Base-by-base conservation (phyloP, 345 rosid genomes). In the Carallia brachiata region DNA sequence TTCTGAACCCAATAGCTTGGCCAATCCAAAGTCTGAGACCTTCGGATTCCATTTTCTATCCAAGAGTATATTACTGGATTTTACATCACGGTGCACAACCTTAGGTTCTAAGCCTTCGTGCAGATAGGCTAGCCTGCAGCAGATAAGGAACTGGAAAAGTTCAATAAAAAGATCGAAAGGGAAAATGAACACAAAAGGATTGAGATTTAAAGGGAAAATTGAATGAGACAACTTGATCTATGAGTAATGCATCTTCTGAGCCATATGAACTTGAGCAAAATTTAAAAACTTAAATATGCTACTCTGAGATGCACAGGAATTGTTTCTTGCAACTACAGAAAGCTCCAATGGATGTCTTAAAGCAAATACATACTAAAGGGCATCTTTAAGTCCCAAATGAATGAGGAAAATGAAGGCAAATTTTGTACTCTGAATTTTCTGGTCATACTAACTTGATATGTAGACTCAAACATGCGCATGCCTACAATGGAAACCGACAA, bases 51-150 rank as follows among this genome's bases (percentile, higher is more conserved):
- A 90, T 62, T 87, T 89, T 66, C 52, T 88, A 62, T 89, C 97
- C 18, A 90, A 84, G 73, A 93, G 89, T 79, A 93, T 90, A 73
- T 93, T 89, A 76, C 98, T 90, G 27, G 98, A 90, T 78, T 93
- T 93, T 65, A 93, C 96, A 78, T 93, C 97, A 15, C 96, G 93
- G 60, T 93, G 98, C 75, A 90, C 97, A 62, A 90, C 98, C 82
- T 90, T 93, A 19, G 98, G 98, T 73, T 93, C 96, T 72, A 93
- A 88, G 54, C 98, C 98, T 81, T 90, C 97, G 34, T 93, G 98
- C 79, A 93, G 82, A 83, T 90, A 90, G n/a, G 97, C 93, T 62
- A 90, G 82, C 72, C 98, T 90, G 87, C 62, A 69, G 52, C 47
- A 67, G 8, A 63, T 36, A 40, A 58, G 74, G 67, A 76, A 81